These are phyloP conservation scores for Ascochyta rabiei DNA, from an alignment of 2,329 filamentous ascomycete species.

Conservation along the genomic window DNA sequence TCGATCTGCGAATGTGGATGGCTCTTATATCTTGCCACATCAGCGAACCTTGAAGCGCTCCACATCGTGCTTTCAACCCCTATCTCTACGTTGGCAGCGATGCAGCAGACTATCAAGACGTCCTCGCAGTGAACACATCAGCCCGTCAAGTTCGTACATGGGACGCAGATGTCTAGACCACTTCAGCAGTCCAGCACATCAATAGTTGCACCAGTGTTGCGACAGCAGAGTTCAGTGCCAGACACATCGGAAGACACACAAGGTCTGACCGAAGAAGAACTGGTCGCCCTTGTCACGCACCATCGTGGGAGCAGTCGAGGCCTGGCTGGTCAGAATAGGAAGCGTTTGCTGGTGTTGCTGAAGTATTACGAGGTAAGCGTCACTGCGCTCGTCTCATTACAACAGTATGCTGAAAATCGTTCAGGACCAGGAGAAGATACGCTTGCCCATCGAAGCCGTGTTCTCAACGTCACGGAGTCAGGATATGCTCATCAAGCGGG, in stretches of 20 bases:
- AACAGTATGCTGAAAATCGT: background rate
- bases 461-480: no score
- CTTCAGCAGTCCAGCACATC: no score
- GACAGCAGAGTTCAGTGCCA: background rate
- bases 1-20: background rate
- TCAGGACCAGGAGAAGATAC: background rate
- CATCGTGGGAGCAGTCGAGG: background rate
- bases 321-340: background rate
- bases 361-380: conserved; percentile 1
- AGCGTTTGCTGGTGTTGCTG: background rate
- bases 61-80: conserved; percentile 31
- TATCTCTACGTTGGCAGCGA: conserved; percentile 12
- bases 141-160: no score
- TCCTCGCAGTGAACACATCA: background rate
- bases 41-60: conserved; percentile 29
- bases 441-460: no score
- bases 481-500: background rate
- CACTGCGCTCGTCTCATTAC: no score
- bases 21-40: background rate
- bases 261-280: background rate
- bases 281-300: background rate
- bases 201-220: no score
- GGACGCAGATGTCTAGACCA: no score
- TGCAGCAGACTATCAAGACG: background rate
- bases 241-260: background rate